Percentiles rank a stretch among this genome's conserved stretches.
Conservation (phyloP, 1,284 basidiomycete genomes). For the Ceratobasidium sp. region DNA sequence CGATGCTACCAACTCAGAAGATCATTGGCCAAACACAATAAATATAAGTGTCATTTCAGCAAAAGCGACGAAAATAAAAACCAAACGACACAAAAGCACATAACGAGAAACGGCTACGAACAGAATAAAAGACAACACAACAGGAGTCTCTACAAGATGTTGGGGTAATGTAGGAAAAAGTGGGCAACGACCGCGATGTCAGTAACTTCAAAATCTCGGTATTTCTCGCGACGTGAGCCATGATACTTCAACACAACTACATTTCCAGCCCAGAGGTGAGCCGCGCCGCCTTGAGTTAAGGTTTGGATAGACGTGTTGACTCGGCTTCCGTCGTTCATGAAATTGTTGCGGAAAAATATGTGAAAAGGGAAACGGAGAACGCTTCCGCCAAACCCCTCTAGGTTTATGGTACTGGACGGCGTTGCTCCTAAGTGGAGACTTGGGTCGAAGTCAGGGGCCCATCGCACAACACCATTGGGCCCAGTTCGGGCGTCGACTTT, state of each 20-base stretch:
- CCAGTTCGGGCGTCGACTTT: constrained; percentile 19
- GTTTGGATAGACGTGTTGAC: constrained; percentile 24
- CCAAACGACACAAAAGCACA: not conserved
- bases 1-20: not conserved
- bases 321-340: constrained; percentile 46
- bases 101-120: not conserved
- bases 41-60: not conserved
- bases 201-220: constrained; percentile 33
- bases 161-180: constrained; percentile 38
- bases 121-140: not conserved
- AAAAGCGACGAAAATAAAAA: not conserved
- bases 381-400: constrained; percentile 48
- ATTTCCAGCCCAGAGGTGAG: constrained; percentile 45
- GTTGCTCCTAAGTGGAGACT: constrained; percentile 10
- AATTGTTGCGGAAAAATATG: constrained; percentile 47
- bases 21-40: not conserved
- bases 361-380: constrained; percentile 48
- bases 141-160: constrained; percentile 3
- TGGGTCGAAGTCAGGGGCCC: constrained; percentile 26
- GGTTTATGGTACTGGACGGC: constrained; percentile 34
- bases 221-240: constrained; percentile 37
- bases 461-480: constrained; percentile 21
- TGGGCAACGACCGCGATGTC: constrained; percentile 30
- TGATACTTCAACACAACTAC: constrained; percentile 39
- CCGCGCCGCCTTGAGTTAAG: constrained; percentile 42